A percentile compares a stretch with the other conserved stretches of the same genome.
Conservation (phyloP, 805 yeast genomes). For the Wickerhamomyces hampshirensis region DNA sequence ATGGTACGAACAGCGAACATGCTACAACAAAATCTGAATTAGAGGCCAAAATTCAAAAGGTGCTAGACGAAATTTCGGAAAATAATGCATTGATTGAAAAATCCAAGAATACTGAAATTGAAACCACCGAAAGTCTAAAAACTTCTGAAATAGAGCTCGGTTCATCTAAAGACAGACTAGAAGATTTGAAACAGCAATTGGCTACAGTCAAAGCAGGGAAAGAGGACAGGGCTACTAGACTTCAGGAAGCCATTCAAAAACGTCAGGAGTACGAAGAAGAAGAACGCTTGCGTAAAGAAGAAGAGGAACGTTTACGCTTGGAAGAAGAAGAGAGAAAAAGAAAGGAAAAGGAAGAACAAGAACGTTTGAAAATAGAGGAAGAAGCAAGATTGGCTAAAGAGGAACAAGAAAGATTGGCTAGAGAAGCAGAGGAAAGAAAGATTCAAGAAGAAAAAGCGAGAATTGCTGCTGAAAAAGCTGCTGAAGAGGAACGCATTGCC, state of each 20-base stretch:
- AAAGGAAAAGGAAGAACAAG: constrained; percentile 12
- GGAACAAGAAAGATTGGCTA: constrained; percentile 6
- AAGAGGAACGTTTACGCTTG: constrained; percentile 6
- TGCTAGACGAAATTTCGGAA: constrained; percentile 16
- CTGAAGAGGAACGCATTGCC: constrained; percentile 11
- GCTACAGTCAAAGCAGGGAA: constrained; percentile 20
- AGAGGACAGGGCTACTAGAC: constrained; percentile 17
- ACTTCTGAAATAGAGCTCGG: constrained; percentile 15
- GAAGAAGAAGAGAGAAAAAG: constrained; percentile 8
- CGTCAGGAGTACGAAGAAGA: constrained; percentile 20
- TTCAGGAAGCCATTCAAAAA: constrained; percentile 20
- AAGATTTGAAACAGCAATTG: constrained; percentile 17
- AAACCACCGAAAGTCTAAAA: constrained; percentile 9
- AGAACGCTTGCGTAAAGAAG: constrained; percentile 8
- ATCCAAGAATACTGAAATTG: constrained; percentile 12
- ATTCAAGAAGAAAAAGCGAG: constrained; percentile 7
- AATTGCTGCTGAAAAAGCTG: constrained; percentile 11
- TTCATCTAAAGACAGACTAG: constrained; percentile 12
- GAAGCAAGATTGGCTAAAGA: constrained; percentile 10
- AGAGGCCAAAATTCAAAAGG: constrained; percentile 15
- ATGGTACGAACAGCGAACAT: constrained; percentile 14
- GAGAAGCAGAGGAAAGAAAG: constrained; percentile 5
- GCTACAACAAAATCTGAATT: constrained; percentile 14
- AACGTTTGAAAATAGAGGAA: constrained; percentile 8
- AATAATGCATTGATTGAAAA: constrained; percentile 16